Conservation (phyloP, 2,329 filamentous ascomycete species). For the Sporothrix mexicana region DNA sequence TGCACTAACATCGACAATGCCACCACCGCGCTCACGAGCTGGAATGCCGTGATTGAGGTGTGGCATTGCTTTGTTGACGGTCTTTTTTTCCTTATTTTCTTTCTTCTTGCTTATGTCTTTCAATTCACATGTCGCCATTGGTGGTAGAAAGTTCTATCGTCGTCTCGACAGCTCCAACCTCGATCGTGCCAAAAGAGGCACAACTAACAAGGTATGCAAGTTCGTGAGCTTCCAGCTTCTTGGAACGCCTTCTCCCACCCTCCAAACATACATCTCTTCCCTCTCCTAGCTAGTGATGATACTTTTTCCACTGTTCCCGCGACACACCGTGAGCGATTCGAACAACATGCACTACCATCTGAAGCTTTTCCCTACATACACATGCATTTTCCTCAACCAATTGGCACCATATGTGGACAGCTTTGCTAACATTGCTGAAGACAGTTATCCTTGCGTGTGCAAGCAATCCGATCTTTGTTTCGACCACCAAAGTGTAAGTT, state of each 20-base stretch:
- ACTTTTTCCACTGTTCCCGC: conserved; percentile 64
- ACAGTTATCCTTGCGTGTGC: conserved; percentile 7
- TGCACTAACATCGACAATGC: conserved; percentile 17
- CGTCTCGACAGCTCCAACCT: neutral
- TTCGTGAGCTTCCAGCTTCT: neutral
- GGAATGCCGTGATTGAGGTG: neutral
- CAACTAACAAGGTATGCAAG: conserved; percentile 24
- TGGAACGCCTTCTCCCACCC: neutral
- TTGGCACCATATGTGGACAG: neutral
- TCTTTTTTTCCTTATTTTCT: neutral
- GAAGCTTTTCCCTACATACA: conserved; percentile 50
- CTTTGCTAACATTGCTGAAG: conserved; percentile 31
- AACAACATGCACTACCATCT: conserved; percentile 82
- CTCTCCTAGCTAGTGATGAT: conserved; percentile 57
- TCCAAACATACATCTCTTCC: neutral
- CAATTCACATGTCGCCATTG: neutral
- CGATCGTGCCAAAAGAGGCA: neutral
- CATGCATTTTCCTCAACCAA: neutral
- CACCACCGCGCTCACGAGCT: neutral
- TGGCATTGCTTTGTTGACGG: neutral
- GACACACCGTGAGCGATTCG: conserved; percentile 62
- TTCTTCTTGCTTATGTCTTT: neutral
- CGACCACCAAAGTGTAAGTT: conserved; percentile 22
- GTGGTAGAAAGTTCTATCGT: conserved; percentile 8
- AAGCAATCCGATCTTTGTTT: neutral